A percentile compares a stretch with the other conserved stretches of the same genome.
Conservation (phyloP, 116 monocot genomes). For the Phalaenopsis hybrid region DNA sequence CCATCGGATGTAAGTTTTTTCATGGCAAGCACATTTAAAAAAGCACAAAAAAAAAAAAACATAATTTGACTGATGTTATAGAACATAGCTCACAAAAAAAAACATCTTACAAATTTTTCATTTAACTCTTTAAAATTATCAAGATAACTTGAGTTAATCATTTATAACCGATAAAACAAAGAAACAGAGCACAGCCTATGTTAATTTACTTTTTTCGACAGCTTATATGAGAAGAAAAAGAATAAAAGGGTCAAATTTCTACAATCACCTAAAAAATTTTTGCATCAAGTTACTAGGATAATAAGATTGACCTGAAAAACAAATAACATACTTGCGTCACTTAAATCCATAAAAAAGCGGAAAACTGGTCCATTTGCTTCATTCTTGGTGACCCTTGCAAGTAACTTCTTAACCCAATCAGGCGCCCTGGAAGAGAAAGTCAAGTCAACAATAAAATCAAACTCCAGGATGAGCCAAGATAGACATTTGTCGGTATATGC, state of each 20-base stretch:
- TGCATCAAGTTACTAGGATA: background rate
- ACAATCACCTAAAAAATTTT: background rate
- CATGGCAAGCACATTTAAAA: background rate
- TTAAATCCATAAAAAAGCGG: constrained; percentile 91
- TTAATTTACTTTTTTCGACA: background rate
- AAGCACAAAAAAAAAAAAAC: background rate
- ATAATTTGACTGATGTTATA: background rate
- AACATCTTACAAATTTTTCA: background rate
- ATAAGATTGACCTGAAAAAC: background rate
- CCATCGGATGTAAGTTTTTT: background rate
- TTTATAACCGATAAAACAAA: background rate
- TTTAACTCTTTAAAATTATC: background rate
- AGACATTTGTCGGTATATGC: background rate
- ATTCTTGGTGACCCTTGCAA: constrained; percentile 40
- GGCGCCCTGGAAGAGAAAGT: constrained; percentile 48
- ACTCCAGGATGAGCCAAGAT: background rate
- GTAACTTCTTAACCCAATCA: constrained; percentile 62
- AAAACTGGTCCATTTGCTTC: constrained; percentile 64
- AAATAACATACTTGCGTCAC: constrained; percentile 73
- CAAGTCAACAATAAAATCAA: constrained; percentile 8
- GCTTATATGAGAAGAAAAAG: background rate
- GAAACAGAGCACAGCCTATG: background rate
- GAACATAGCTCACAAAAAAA: background rate
- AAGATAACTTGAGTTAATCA: background rate
- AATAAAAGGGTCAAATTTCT: background rate